A percentile compares a stretch with the other conserved stretches of the same genome.
These are phyloP conservation scores for Cunninghamia lanceolata DNA, from an alignment of 75 land plant genomes.

Conservation along the genomic window DNA sequence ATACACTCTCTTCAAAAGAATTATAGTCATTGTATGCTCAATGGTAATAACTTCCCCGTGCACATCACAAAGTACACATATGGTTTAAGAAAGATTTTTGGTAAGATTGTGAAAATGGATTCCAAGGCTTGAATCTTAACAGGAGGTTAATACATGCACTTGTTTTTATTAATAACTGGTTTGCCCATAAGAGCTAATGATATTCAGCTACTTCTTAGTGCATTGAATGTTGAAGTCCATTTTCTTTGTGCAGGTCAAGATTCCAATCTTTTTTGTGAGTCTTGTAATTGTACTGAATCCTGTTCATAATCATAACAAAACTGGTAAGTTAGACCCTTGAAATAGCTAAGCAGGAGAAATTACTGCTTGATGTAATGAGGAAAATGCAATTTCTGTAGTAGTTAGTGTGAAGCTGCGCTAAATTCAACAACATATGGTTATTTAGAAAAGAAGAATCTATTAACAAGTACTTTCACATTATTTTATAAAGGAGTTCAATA, in stretches of 20 bases:
- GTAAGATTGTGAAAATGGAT: not conserved
- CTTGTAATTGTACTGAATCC: conserved; percentile 3
- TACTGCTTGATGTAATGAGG: not conserved
- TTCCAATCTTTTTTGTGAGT: not conserved
- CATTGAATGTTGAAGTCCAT: not conserved
- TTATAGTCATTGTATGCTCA: not conserved
- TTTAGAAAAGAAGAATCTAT: not conserved
- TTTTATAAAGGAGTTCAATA: not conserved
- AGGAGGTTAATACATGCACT: not conserved
- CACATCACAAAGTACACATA: not conserved
- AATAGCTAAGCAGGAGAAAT: not conserved
- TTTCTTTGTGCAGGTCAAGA: not conserved
- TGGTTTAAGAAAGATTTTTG: not conserved
- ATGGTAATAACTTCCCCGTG: not conserved
- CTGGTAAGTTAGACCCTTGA: not conserved
- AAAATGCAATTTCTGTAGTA: not conserved
- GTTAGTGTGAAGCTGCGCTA: not conserved
- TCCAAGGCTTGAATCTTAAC: not conserved
- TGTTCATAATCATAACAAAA: not conserved
- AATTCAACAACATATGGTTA: not conserved
- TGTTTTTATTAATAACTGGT: not conserved
- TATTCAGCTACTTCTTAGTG: not conserved
- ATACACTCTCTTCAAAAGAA: not conserved
- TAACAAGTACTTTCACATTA: not conserved
- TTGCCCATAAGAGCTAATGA: not conserved